phyloP scores from a whole-genome alignment of 106 monocot genomes.

The Platanthera guangdongensis region DNA sequence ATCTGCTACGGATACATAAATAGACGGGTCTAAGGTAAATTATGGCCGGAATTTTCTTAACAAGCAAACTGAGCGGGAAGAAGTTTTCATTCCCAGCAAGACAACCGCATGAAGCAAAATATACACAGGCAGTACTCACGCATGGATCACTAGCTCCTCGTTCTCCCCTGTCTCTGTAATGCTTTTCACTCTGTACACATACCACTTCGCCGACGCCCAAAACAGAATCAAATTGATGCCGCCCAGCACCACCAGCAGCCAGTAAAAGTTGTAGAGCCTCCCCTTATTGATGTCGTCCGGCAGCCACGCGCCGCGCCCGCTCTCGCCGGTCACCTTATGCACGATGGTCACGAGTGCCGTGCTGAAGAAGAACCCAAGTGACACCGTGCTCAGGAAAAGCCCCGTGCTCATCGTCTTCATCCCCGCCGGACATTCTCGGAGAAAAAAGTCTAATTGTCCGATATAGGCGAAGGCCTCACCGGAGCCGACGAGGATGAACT shows the following conservation, averaged over 20 bases:
- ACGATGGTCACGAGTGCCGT: conserved; percentile 22
- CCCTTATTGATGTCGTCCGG: conserved; percentile 34
- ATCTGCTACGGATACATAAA: no score
- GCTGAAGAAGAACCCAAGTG: conserved; percentile 27
- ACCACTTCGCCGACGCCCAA: no score
- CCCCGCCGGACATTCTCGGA: conserved; percentile 32
- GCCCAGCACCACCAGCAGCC: background rate
- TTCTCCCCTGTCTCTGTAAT: no score
- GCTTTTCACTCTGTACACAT: no score
- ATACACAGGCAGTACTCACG: no score
- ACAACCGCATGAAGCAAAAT: no score
- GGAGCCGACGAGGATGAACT: conserved; percentile 40
- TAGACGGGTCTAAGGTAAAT: no score
- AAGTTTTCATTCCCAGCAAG: no score
- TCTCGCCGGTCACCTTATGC: conserved; percentile 7
- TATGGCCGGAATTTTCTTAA: no score
- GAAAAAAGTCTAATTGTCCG: conserved; percentile 57
- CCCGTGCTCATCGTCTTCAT: conserved; percentile 33
- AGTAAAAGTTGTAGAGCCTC: conserved; percentile 40
- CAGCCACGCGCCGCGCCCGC: conserved; percentile 23
- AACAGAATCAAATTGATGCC: no score
- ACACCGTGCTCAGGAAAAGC: conserved; percentile 23
- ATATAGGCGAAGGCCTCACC: conserved; percentile 41
- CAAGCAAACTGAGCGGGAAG: no score
- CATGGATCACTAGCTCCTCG: no score